A percentile compares a stretch with the other conserved stretches of the same genome.
Evolutionary conservation across 441 rosid species (phyloP).

Genomic region (Theobroma grandiflorum): DNA sequence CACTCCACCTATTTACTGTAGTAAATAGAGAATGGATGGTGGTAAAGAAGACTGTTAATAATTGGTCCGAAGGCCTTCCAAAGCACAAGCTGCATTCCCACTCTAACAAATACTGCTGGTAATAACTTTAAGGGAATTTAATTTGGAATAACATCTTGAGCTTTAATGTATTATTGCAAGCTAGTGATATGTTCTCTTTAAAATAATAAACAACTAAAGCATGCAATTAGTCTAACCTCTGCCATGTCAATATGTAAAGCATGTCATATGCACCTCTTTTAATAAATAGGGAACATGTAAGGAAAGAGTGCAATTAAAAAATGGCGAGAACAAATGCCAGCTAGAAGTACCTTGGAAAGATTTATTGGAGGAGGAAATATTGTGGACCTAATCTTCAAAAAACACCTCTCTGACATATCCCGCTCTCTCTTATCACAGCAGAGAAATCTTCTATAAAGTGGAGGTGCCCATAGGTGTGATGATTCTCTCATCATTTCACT

Average conservation of each 20-base stretch:
- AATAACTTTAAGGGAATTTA: neutral
- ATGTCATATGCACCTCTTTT: neutral
- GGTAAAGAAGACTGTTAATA: neutral
- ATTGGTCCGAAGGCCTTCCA: neutral
- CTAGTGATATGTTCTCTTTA: neutral
- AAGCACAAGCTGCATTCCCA: neutral
- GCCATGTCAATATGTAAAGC: neutral
- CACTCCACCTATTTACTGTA: neutral
- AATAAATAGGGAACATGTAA: neutral
- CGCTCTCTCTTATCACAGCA: constrained; percentile 64
- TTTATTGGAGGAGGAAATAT: constrained; percentile 53
- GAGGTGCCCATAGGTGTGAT: constrained; percentile 60
- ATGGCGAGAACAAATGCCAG: neutral
- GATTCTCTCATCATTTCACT: constrained; percentile 53
- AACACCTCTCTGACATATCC: constrained; percentile 60
- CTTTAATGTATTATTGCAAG: neutral
- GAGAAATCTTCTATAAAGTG: constrained; percentile 60
- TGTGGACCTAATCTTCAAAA: constrained; percentile 48
- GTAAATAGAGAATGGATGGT: neutral
- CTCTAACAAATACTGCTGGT: neutral
- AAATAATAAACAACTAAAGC: neutral
- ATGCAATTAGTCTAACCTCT: constrained; percentile 8
- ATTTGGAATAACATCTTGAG: neutral
- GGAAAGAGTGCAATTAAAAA: neutral
- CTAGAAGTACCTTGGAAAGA: constrained; percentile 54